Conservation (phyloP, 176 grass and related monocot genomes). For the Oryza australiensis region DNA sequence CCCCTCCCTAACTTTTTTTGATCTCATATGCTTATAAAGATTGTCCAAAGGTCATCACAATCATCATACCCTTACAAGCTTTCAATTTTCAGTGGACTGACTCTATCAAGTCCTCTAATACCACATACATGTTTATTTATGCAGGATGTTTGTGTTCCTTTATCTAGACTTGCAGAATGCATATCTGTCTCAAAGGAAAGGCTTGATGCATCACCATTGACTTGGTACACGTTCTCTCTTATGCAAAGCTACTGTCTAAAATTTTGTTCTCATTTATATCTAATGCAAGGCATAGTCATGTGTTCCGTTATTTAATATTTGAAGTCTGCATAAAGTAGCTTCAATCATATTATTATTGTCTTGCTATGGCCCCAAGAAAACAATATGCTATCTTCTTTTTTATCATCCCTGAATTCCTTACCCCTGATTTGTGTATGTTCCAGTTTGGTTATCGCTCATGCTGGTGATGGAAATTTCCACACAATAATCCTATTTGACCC, state of each 20-base stretch:
- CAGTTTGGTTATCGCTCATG: conserved; percentile 89
- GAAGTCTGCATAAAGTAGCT: background rate
- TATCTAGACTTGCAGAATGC: conserved; percentile 95
- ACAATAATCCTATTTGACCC: conserved; percentile 96
- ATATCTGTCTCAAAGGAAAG: conserved; percentile 82
- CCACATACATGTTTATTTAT: conserved; percentile 13
- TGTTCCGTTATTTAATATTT: background rate
- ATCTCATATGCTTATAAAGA: background rate
- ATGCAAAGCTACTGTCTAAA: conserved; percentile 1
- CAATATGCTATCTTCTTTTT: conserved; percentile 4
- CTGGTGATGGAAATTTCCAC: conserved; percentile 98
- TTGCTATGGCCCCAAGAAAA: conserved; percentile 9
- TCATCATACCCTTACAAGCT: background rate
- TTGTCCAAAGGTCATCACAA: conserved; percentile 20
- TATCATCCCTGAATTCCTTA: conserved; percentile 23
- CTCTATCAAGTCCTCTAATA: conserved; percentile 24
- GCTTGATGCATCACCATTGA: conserved; percentile 86
- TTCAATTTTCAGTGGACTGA: conserved; percentile 17
- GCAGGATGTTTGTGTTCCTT: conserved; percentile 94
- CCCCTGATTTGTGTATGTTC: conserved; percentile 33
- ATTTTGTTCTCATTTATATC: background rate
- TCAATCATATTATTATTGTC: background rate
- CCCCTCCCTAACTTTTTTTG: background rate
- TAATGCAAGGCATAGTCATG: background rate
- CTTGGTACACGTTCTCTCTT: conserved; percentile 61